A percentile compares a stretch with the other conserved stretches of the same genome.
Conservation (phyloP, 202 grass and related monocot species). For the Hordeum pubiflorum region DNA sequence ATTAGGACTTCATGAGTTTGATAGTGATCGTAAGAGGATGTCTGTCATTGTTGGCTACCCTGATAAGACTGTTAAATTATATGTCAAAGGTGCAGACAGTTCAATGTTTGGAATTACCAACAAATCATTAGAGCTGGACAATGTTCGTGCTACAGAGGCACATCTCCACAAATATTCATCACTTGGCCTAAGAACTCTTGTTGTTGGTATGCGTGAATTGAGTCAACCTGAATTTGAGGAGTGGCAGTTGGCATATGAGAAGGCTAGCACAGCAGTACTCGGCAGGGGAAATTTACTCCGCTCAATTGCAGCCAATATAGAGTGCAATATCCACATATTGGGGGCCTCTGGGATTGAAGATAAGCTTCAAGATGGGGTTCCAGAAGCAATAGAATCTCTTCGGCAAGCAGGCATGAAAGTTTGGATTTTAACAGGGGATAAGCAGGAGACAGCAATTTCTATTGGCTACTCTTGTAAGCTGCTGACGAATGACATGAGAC, state of each 20-base stretch:
- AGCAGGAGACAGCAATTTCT: constrained; percentile 91
- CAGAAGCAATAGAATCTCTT: constrained; percentile 84
- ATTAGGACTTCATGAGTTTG: constrained; percentile 90
- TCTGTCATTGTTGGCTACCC: constrained; percentile 76
- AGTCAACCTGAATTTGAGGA: constrained; percentile 50
- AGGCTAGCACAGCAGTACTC: constrained; percentile 65
- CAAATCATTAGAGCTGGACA: constrained; percentile 38
- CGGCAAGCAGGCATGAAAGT: constrained; percentile 75
- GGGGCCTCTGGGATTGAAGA: constrained; percentile 88
- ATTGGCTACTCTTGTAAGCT: constrained; percentile 84
- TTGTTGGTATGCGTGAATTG: constrained; percentile 56
- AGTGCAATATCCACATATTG: constrained; percentile 52
- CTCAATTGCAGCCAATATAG: constrained; percentile 52
- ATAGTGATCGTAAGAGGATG: constrained; percentile 96
- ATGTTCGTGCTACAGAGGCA: constrained; percentile 51
- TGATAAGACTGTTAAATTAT: constrained; percentile 63
- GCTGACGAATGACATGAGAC: constrained; percentile 65
- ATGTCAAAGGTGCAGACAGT: constrained; percentile 84
- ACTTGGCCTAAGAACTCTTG: constrained; percentile 60
- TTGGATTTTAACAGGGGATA: constrained; percentile 92
- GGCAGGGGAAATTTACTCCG: constrained; percentile 55
- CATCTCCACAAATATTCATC: constrained; percentile 77
- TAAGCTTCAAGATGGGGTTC: constrained; percentile 82
- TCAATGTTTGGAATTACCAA: constrained; percentile 71
- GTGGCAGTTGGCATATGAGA: constrained; percentile 62